Percentiles rank a stretch among this genome's conserved stretches.
These are phyloP conservation scores for Dactylonectria macrodidyma DNA, from an alignment of 2,329 filamentous ascomycete species.

Conservation along the genomic window DNA sequence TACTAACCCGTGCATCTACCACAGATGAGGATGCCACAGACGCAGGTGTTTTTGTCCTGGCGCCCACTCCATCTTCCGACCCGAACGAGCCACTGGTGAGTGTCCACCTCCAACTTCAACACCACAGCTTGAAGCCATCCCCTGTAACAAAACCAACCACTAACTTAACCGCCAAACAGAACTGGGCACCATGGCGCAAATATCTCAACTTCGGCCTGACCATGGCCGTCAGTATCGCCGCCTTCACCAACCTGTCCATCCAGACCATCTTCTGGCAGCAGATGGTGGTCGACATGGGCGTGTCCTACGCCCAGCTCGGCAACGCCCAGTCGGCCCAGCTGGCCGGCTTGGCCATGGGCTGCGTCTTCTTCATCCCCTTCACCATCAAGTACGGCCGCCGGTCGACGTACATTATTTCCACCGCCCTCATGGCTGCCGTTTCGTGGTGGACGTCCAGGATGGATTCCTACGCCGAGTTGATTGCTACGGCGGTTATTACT, in stretches of 20 bases:
- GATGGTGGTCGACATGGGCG: conserved; percentile 50
- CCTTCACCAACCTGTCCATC: conserved; percentile 48
- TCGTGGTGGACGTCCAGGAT: conserved; percentile 45
- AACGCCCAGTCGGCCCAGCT: conserved; percentile 48
- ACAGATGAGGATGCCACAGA: conserved; percentile 38
- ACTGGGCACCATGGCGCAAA: conserved; percentile 51
- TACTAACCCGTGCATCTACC: background rate
- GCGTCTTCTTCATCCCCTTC: conserved; percentile 54
- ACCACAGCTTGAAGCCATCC: background rate
- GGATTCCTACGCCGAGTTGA: conserved; percentile 41
- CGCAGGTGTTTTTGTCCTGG: conserved; percentile 34
- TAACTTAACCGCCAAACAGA: conserved; percentile 33
- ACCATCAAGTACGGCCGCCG: conserved; percentile 54
- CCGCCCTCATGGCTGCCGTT: conserved; percentile 42
- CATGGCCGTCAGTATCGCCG: conserved; percentile 46
- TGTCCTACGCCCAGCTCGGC: conserved; percentile 46
- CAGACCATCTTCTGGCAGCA: conserved; percentile 53
- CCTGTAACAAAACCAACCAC: too few relatives aligned
- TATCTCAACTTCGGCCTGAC: conserved; percentile 48
- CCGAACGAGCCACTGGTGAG: conserved; percentile 53
- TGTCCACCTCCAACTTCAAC: background rate
- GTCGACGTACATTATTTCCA: conserved; percentile 49
- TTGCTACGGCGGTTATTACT: conserved; percentile 45
- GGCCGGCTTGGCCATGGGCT: conserved; percentile 52
- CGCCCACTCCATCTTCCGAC: conserved; percentile 43